phyloP scores from a whole-genome alignment of 2,329 filamentous ascomycete species.

The Aureobasidium melanogenum region DNA sequence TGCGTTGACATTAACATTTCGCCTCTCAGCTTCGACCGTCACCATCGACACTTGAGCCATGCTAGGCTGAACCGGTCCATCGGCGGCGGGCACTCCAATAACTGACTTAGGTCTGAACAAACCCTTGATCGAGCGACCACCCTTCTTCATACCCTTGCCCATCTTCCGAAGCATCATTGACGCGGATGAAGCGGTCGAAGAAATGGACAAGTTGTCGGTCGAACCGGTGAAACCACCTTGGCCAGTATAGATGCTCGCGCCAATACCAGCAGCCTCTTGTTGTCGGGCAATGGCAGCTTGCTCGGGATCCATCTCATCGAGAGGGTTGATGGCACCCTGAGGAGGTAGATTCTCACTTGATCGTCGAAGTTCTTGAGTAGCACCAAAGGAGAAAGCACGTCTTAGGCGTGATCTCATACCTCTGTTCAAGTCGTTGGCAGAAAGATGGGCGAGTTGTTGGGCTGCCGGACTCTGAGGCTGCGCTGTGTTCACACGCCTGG shows the following conservation, averaged over 20 bases:
- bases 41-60: conserved; percentile 89
- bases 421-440: conserved; percentile 65
- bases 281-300: conserved; percentile 84
- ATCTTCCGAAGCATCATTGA: conserved; percentile 97
- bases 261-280: conserved; percentile 86
- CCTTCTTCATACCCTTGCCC: conserved; percentile 97
- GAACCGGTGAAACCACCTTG: conserved; percentile 80
- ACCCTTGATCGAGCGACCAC: conserved; percentile 80
- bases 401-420: conserved; percentile 83
- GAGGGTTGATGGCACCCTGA: conserved; percentile 19
- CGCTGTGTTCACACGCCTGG: conserved; percentile 14
- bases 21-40: conserved; percentile 86
- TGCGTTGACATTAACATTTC: conserved; percentile 68
- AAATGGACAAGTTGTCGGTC: conserved; percentile 89
- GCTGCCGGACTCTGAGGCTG: conserved; percentile 58
- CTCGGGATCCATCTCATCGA: conserved; percentile 57
- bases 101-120: conserved; percentile 92
- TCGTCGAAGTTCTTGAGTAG: conserved; percentile 79
- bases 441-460: conserved; percentile 78
- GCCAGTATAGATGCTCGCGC: conserved; percentile 86
- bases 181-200: conserved; percentile 79
- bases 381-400: conserved; percentile 93
- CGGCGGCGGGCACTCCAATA: conserved; percentile 65
- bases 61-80: conserved; percentile 54
- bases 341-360: conserved; percentile 49